Percentiles rank a stretch among this genome's conserved stretches.
These are phyloP conservation scores for Singerocomus inundabilis DNA, from an alignment of 1,284 basidiomycete species.

Conservation along the genomic window DNA sequence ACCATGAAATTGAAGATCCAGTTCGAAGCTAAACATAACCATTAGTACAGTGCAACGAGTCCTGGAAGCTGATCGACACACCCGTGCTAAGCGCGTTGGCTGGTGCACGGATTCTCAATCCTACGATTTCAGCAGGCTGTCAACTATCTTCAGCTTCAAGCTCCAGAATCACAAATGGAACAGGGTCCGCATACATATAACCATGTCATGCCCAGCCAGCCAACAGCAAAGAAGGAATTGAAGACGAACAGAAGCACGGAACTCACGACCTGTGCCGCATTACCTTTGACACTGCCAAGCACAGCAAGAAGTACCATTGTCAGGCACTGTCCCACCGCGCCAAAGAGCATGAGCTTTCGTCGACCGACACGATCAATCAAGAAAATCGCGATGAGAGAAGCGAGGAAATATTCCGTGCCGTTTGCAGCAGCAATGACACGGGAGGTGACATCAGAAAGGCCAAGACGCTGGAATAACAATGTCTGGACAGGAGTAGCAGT, in stretches of 20 bases:
- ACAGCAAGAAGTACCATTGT: conserved; percentile 36
- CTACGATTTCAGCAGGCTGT: conserved; percentile 65
- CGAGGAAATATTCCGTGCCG: conserved; percentile 52
- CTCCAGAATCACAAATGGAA: neutral
- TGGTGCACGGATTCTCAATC: conserved; percentile 59
- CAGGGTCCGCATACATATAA: conserved; percentile 47
- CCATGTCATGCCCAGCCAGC: conserved; percentile 60
- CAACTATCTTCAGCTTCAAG: neutral
- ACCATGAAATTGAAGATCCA: conserved; percentile 68
- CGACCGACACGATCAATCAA: conserved; percentile 37
- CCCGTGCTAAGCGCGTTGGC: conserved; percentile 63
- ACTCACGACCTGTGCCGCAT: conserved; percentile 49
- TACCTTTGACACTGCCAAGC: conserved; percentile 26
- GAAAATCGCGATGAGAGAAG: conserved; percentile 33
- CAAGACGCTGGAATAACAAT: conserved; percentile 57
- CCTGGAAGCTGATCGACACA: conserved; percentile 16
- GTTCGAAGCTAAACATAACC: conserved; percentile 39
- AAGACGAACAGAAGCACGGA: conserved; percentile 37
- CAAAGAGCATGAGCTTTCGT: conserved; percentile 38
- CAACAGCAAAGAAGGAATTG: conserved; percentile 34
- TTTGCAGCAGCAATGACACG: conserved; percentile 69
- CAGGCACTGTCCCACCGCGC: conserved; percentile 36
- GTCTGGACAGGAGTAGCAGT: conserved; percentile 38
- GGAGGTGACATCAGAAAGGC: conserved; percentile 57
- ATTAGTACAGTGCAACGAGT: neutral